Conservation (phyloP, 2,329 filamentous ascomycete species). For the Penicillium sp. region DNA sequence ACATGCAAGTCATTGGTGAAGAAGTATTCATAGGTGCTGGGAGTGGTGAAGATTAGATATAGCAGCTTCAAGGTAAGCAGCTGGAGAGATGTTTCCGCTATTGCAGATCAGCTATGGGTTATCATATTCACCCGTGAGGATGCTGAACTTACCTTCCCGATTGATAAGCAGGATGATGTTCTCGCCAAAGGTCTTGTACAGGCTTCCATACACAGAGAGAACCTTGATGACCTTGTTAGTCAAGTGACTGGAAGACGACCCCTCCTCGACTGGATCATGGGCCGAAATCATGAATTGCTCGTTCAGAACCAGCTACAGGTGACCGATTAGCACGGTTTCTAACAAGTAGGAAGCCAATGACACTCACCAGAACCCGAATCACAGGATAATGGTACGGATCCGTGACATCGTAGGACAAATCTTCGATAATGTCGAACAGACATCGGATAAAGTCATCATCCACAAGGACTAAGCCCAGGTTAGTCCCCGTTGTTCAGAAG, state of each 20-base stretch:
- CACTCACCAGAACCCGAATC: slow-evolving; percentile 81
- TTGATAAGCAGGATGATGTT: slow-evolving; percentile 96
- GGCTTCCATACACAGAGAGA: slow-evolving; percentile 75
- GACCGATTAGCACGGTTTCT: neutral
- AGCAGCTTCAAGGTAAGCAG: slow-evolving; percentile 94
- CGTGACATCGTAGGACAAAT: slow-evolving; percentile 79
- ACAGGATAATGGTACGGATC: slow-evolving; percentile 97
- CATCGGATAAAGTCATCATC: slow-evolving; percentile 80
- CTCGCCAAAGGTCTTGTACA: slow-evolving; percentile 93
- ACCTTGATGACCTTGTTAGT: slow-evolving; percentile 95
- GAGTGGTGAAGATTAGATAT: slow-evolving; percentile 92
- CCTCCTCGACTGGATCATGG: slow-evolving; percentile 53
- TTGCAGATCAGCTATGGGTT: neutral
- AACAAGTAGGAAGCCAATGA: neutral
- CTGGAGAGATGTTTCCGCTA: slow-evolving; percentile 85
- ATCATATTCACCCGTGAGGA: neutral
- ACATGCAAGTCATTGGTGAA: slow-evolving; percentile 97
- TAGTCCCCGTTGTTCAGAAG: slow-evolving; percentile 1
- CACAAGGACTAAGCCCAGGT: slow-evolving; percentile 51
- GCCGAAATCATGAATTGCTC: slow-evolving; percentile 93
- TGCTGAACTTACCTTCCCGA: slow-evolving; percentile 65
- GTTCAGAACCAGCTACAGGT: slow-evolving; percentile 79
- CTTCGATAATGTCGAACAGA: slow-evolving; percentile 85
- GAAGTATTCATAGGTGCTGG: slow-evolving; percentile 93
- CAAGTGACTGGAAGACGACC: slow-evolving; percentile 54